Base-by-base conservation (phyloP, 257 asterid species). In the Hygrophila difformis region DNA sequence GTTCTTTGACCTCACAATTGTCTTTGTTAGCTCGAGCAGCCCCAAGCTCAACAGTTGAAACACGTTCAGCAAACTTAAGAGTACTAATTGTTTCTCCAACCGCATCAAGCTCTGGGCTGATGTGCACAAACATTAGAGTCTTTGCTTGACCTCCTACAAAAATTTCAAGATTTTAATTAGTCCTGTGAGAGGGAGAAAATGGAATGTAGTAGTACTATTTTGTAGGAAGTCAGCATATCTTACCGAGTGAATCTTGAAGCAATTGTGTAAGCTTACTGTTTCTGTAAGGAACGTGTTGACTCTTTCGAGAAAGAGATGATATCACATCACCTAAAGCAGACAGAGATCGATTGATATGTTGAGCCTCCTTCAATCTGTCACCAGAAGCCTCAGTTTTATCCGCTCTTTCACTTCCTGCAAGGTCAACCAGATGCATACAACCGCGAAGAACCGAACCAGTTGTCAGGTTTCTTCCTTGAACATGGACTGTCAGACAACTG, bases 61-160 rank as follows among this genome's bases (percentile, higher is more conserved):
- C 94, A 40, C 94, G 81, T 65, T 87, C 93, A 44, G 94, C 94
- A 72, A 87, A 87, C 65, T 83, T 87, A 47, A 87, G 82, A 38
- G 94, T 83, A 56, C 86, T 83, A 12, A 87, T 53, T 13, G 94
- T 83, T 65, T 87, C 94, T 65, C 76, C 93, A 19, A 76, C 56
- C 45, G 91, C 75, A 53, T 76, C 79, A 41, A 66, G 63, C 64
- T 87, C 97, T 0, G 97, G 94, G 69, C 93, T 72, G 20, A 87
- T 68, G 63, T 87, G 97, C 57, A 81, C 79, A 57, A 87, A 87
- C 94, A 87, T 80, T 37, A 83, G 68, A 11, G 91, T 80, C 63
- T 83, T 83, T 20, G 97, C 93, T 66, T 87, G 89, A 24, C 87
- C 93, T 59, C 97, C 96, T 86, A 57, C 24, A 67, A 45, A 39